A percentile compares a stretch with the other conserved stretches of the same genome.
Evolutionary conservation across 257 asterid species (phyloP).

Genomic region (Plantago elongata): DNA sequence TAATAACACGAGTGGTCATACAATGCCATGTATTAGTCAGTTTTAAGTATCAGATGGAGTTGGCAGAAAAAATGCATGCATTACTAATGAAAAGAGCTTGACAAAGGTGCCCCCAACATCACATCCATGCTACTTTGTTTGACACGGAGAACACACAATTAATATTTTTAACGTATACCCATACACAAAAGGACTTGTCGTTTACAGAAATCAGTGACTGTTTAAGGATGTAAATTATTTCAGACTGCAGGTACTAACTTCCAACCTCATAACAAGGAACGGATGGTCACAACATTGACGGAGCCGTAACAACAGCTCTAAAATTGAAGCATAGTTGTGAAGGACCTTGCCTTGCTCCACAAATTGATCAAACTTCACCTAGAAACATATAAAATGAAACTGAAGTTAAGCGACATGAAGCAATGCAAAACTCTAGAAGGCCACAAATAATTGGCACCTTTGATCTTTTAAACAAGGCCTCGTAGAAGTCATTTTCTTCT

Average conservation of each 20-base stretch:
- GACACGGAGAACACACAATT: background rate
- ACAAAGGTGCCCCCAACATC: background rate
- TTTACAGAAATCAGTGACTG: conserved; percentile 8
- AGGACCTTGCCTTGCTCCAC: conserved; percentile 99
- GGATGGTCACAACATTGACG: conserved; percentile 99
- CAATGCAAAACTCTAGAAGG: conserved; percentile 9
- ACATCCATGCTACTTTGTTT: conserved; percentile 9
- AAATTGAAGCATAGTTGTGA: conserved; percentile 92
- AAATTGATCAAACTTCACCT: conserved; percentile 92
- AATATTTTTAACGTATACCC: background rate
- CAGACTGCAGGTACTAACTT: conserved; percentile 9
- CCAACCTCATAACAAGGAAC: conserved; percentile 92
- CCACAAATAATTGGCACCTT: conserved; percentile 46
- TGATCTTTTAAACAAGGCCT: conserved; percentile 83
- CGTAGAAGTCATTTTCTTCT: conserved; percentile 84
- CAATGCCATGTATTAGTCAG: too few relatives aligned
- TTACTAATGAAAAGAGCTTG: too few relatives aligned
- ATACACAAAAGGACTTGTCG: background rate
- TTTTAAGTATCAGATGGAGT: too few relatives aligned
- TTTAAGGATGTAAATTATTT: background rate
- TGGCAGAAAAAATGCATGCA: too few relatives aligned
- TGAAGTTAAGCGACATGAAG: conserved; percentile 17
- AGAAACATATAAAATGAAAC: conserved; percentile 17
- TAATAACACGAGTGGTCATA: too few relatives aligned
- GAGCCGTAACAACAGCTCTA: conserved; percentile 95